Percentiles rank a stretch among this genome's conserved stretches.
Evolutionary conservation across 768 basidiomycete genomes (phyloP).

Genomic region (Tulasnella sp.): DNA sequence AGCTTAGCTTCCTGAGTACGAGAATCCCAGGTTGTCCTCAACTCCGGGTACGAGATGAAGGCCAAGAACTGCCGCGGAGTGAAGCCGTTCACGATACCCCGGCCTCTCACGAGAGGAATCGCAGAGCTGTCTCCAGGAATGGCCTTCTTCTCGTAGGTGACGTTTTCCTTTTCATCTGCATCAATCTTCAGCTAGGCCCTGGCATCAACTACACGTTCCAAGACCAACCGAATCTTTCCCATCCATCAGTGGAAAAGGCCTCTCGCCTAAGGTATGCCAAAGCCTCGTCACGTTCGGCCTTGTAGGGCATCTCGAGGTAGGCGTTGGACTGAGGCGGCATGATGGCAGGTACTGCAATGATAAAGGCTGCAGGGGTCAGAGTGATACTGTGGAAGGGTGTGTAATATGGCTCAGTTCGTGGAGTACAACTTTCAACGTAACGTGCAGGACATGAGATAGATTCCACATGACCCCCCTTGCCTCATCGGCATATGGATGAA

Average conservation of each 20-base stretch:
- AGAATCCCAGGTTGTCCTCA: slow-evolving; percentile 7
- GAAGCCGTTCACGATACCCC: slow-evolving; percentile 16
- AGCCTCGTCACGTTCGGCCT: slow-evolving; percentile 5
- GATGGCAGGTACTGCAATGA: too few species aligned
- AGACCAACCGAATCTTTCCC: slow-evolving; percentile 15
- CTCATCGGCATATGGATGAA: too few species aligned
- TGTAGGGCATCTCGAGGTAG: slow-evolving; percentile 16
- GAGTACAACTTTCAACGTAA: too few species aligned
- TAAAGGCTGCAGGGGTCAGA: too few species aligned
- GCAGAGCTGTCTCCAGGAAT: slow-evolving; percentile 15
- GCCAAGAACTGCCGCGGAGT: slow-evolving; percentile 16
- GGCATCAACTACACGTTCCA: background rate
- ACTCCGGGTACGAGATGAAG: slow-evolving; percentile 11
- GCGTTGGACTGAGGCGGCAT: background rate
- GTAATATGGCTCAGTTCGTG: too few species aligned
- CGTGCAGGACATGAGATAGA: too few species aligned
- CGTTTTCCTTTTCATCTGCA: slow-evolving; percentile 16
- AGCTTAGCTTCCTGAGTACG: background rate
- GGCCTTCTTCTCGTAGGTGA: slow-evolving; percentile 19
- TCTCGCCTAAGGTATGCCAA: slow-evolving; percentile 17
- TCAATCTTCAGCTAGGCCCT: background rate
- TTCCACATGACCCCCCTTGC: too few species aligned
- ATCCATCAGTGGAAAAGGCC: slow-evolving; percentile 18
- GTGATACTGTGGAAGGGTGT: too few species aligned
- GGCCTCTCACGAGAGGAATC: slow-evolving; percentile 18